Evolutionary conservation across 2,329 filamentous ascomycete species (phyloP).

Genomic region (Boeremia exigua): DNA sequence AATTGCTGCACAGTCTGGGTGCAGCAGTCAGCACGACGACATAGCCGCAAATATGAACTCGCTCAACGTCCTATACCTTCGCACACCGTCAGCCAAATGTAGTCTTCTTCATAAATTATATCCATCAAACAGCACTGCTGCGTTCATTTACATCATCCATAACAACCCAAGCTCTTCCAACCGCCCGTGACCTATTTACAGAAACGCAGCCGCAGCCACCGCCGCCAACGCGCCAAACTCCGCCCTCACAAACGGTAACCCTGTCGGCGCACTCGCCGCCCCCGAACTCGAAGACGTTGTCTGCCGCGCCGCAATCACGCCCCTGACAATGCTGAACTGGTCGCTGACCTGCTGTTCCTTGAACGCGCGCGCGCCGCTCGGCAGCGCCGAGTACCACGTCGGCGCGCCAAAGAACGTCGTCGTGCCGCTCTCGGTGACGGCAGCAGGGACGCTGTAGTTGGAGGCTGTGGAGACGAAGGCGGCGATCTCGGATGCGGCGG

Average conservation of each 20-base stretch:
- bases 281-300: conserved; percentile 25
- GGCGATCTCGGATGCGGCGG: conserved; percentile 35
- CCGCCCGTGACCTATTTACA: conserved; percentile 11
- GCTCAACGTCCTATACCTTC: too few relatives aligned
- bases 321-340: conserved; percentile 39
- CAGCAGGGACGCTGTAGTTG: conserved; percentile 36
- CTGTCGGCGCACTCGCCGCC: conserved; percentile 30
- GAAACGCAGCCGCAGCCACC: conserved; percentile 34
- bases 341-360: conserved; percentile 41
- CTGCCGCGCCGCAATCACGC: conserved; percentile 24
- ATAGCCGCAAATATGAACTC: too few relatives aligned
- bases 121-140: too few relatives aligned
- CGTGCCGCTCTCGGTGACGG: conserved; percentile 29
- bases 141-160: too few relatives aligned
- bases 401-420: conserved; percentile 35
- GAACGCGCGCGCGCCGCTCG: conserved; percentile 32
- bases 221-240: conserved; percentile 40
- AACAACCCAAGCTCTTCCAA: too few relatives aligned
- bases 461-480: conserved; percentile 30
- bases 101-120: too few relatives aligned
- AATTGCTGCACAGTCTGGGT: too few relatives aligned
- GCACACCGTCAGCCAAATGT: too few relatives aligned
- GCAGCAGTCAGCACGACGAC: too few relatives aligned
- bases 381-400: conserved; percentile 40
- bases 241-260: conserved; percentile 23